A percentile compares a stretch with the other conserved stretches of the same genome.
These are phyloP conservation scores for Lodderomyces metapsilosis DNA, from an alignment of 1,139 yeast species.

Conservation along the genomic window DNA sequence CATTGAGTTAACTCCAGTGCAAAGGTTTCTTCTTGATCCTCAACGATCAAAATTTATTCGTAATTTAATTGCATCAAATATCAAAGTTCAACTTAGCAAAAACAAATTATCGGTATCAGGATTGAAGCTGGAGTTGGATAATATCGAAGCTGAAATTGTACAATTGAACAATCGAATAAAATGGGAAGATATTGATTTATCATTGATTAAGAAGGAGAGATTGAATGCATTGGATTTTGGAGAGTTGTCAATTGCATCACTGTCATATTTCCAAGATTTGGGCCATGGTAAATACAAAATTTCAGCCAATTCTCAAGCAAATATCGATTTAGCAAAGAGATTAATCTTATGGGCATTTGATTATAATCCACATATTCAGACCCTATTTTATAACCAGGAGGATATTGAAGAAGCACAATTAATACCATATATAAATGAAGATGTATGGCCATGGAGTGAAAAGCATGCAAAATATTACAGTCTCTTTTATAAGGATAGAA, in stretches of 20 bases:
- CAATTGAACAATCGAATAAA: slow-evolving; percentile 10
- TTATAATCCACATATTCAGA: slow-evolving; percentile 30
- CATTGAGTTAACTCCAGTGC: slow-evolving; percentile 22
- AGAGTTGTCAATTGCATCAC: slow-evolving; percentile 27
- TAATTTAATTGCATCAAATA: slow-evolving; percentile 6
- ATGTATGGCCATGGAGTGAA: slow-evolving; percentile 34
- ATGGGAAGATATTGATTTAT: slow-evolving; percentile 33
- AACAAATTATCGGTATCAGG: slow-evolving; percentile 8
- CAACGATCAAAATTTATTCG: slow-evolving; percentile 5
- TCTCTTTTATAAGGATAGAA: slow-evolving; percentile 4
- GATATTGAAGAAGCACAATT: slow-evolving; percentile 11
- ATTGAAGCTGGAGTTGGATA: slow-evolving; percentile 4
- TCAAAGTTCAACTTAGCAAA: slow-evolving; percentile 1
- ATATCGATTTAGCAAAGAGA: slow-evolving; percentile 35
- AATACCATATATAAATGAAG: slow-evolving; percentile 33
- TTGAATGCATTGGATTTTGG: slow-evolving; percentile 20
- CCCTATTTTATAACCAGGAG: slow-evolving; percentile 15
- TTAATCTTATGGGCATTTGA: slow-evolving; percentile 40
- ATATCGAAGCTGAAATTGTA: slow-evolving; percentile 6
- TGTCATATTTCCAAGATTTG: slow-evolving; percentile 31
- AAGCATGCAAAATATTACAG: slow-evolving; percentile 22
- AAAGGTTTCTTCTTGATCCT: slow-evolving; percentile 40
- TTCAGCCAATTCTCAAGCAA: slow-evolving; percentile 11
- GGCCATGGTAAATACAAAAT: slow-evolving; percentile 16
- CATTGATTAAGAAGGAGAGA: slow-evolving; percentile 18